These are phyloP conservation scores for Papiliotrema flavescens DNA, from an alignment of 1,284 basidiomycete genomes.

Conservation along the genomic window DNA sequence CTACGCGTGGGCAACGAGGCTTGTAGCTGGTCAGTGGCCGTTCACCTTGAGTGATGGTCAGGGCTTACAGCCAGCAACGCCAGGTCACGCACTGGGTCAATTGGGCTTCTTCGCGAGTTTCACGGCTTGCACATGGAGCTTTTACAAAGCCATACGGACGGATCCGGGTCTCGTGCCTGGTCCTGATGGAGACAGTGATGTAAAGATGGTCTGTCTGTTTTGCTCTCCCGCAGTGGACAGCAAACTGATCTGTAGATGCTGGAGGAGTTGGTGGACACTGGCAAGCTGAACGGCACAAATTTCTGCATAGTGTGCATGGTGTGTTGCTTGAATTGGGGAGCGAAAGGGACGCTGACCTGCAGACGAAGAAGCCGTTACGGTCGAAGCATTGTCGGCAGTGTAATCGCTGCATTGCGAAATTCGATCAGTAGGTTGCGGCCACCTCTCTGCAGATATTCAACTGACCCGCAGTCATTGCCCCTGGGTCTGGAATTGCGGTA, in stretches of 20 bases:
- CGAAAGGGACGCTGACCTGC: neutral
- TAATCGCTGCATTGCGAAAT: constrained; percentile 81
- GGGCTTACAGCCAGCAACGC: constrained; percentile 54
- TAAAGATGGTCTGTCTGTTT: constrained; percentile 70
- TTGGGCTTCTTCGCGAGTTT: constrained; percentile 68
- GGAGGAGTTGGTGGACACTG: constrained; percentile 82
- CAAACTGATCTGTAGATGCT: constrained; percentile 59
- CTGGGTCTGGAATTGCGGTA: constrained; percentile 99
- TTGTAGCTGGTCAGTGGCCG: constrained; percentile 18
- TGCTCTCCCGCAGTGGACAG: too few relatives aligned
- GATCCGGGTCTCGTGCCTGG: constrained; percentile 88
- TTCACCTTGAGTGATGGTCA: neutral
- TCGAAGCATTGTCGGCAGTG: constrained; percentile 95
- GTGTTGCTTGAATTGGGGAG: constrained; percentile 5
- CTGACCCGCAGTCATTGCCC: constrained; percentile 73
- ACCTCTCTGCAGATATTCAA: neutral
- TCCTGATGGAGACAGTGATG: constrained; percentile 68
- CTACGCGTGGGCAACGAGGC: constrained; percentile 68
- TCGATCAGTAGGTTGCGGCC: constrained; percentile 71
- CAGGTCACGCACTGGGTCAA: constrained; percentile 70
- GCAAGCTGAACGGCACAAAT: constrained; percentile 85
- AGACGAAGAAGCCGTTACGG: constrained; percentile 84
- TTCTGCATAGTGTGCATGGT: constrained; percentile 93
- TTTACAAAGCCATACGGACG: constrained; percentile 80
- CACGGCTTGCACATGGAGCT: constrained; percentile 76